Base-by-base conservation (phyloP, 2,329 filamentous ascomycete genomes). In the Pyrenochaeta sp. region DNA sequence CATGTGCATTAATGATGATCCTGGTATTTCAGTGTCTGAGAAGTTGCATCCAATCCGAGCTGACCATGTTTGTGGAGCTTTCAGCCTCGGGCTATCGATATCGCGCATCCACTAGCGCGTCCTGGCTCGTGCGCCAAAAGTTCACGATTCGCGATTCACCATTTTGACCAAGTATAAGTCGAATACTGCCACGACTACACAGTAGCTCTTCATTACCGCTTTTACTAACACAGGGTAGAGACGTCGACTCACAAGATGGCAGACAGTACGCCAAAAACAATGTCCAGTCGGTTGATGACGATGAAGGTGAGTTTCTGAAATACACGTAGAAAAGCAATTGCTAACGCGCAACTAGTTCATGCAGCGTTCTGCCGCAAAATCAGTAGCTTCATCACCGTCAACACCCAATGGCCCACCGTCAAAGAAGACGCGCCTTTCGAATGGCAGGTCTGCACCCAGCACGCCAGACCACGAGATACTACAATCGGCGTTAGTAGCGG, bases 201-300 rank as follows among this genome's bases (percentile, higher is more conserved):
- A 44, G 42, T 24, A 44, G 42, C 5, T 12, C 15, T 8, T n/a
- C 42, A 25, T 7, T n/a, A 8, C 12, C 22, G 5, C 10, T 27
- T 25, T 6, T n/a, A 44, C 42, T 27, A 28, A 27, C 15, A 8
- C 28, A 47, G 28, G 2, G 44, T 34, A 34, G 45, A 22, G n/a
- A 22, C 13, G n/a, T 19, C 10, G 10, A 34, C 27, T 25, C 10
- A 27, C 68, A 63, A 30, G 2, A 77, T 77, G 73, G 66, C 72
- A 19, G 64, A 70, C 43, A 72, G 64, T 12, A 73, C 71, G 19
- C 73, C 74, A 27, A 90, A 90, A 78, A 84, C 84, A 45, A 93
- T 96, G 88, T 97, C 93, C 62, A 93, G 90, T 58, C 89, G 93
- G 66, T 88, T 97, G 47, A 84, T 96, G 73, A 93, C 91, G 37